A percentile compares a stretch with the other conserved stretches of the same genome.
Conservation (phyloP, 2,329 filamentous ascomycete genomes). For the Apiospora koreana region DNA sequence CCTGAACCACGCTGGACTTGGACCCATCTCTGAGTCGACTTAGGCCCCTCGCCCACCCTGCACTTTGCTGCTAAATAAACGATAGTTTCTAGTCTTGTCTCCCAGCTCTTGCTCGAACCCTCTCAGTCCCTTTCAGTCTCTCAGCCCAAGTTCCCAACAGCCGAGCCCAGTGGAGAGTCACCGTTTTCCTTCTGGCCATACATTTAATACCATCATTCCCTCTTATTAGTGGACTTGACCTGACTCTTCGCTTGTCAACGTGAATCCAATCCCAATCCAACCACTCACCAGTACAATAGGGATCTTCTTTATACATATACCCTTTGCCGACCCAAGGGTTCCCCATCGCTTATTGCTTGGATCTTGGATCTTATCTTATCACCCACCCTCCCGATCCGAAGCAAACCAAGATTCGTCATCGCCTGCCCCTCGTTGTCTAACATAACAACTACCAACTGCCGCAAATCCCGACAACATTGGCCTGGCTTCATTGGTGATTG, state of each 20-base stretch:
- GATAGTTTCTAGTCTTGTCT: neutral
- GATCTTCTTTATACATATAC: neutral
- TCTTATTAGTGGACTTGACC: neutral
- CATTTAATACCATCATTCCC: neutral
- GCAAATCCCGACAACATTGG: neutral
- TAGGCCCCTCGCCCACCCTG: too few relatives aligned
- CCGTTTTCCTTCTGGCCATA: neutral
- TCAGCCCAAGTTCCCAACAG: neutral
- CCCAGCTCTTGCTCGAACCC: neutral
- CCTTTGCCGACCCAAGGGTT: neutral
- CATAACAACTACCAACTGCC: neutral
- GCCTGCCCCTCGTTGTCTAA: neutral
- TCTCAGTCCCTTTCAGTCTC: too few relatives aligned
- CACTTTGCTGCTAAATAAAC: neutral
- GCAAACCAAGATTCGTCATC: conserved; percentile 4
- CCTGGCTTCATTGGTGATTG: neutral
- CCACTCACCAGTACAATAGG: neutral
- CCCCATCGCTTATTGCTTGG: neutral
- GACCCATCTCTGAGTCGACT: too few relatives aligned
- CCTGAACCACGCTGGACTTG: too few relatives aligned
- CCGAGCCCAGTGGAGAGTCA: neutral
- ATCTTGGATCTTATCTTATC: conserved; percentile 9
- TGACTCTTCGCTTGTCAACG: neutral
- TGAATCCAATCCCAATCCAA: neutral
- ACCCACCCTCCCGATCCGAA: neutral